Evolutionary conservation across 2,329 filamentous ascomycete genomes (phyloP).

Genomic region (Pyricularia sp.): DNA sequence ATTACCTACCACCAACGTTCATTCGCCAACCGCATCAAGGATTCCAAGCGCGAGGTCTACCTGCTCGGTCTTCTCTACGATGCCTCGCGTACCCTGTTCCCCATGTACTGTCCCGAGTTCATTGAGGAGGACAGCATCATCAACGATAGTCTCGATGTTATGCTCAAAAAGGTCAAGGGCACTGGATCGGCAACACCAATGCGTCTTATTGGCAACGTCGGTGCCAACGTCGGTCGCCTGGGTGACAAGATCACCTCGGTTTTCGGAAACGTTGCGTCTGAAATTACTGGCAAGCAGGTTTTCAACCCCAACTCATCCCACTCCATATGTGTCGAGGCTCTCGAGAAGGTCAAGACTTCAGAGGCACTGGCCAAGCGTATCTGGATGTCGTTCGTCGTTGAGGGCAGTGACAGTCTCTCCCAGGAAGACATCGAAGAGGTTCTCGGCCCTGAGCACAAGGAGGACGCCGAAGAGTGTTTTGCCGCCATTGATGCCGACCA

Average conservation of each 20-base stretch:
- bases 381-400: conserved; percentile 97
- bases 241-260: conserved; percentile 91
- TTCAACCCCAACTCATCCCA: conserved; percentile 90
- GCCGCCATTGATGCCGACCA: conserved; percentile 70
- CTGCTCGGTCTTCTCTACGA: conserved; percentile 83
- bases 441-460: conserved; percentile 62
- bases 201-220: conserved; percentile 57
- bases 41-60: conserved; percentile 78
- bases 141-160: conserved; percentile 69
- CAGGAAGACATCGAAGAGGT: conserved; percentile 81
- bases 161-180: conserved; percentile 39
- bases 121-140: conserved; percentile 87
- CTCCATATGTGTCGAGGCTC: conserved; percentile 77
- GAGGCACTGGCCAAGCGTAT: conserved; percentile 91
- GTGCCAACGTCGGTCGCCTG: conserved; percentile 62
- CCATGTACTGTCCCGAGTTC: conserved; percentile 87
- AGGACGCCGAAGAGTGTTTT: conserved; percentile 83
- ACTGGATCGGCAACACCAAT: conserved; percentile 65
- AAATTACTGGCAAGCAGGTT: conserved; percentile 91
- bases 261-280: conserved; percentile 87
- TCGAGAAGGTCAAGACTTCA: conserved; percentile 74
- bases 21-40: conserved; percentile 74
- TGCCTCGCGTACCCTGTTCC: conserved; percentile 79
- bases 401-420: conserved; percentile 72
- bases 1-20: conserved; percentile 81